Conservation (phyloP, 805 yeast species). For the Ogataea polymorpha region DNA sequence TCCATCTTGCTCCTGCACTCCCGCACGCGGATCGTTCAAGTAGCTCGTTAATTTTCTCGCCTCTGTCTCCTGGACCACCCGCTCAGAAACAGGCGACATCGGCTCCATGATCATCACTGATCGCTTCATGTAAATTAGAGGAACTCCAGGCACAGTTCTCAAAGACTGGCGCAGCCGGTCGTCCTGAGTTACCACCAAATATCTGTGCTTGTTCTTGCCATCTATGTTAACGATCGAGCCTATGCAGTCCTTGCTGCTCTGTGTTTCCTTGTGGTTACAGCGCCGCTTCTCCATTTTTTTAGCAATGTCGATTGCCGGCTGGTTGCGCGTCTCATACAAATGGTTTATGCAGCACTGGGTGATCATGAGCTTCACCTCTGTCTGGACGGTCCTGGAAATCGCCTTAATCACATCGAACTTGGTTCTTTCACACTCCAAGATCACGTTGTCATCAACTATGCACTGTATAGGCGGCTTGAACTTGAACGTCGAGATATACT, state of each 20-base stretch:
- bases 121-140: conserved; percentile 80
- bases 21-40: conserved; percentile 55
- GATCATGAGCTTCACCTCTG: conserved; percentile 83
- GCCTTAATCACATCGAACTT: conserved; percentile 82
- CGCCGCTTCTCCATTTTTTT: conserved; percentile 87
- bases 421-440: conserved; percentile 60
- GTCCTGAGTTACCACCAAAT: conserved; percentile 83
- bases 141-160: conserved; percentile 84
- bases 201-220: conserved; percentile 85
- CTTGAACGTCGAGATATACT: conserved; percentile 79
- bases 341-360: conserved; percentile 95
- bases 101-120: conserved; percentile 98
- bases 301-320: conserved; percentile 75
- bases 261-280: conserved; percentile 66
- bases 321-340: conserved; percentile 67
- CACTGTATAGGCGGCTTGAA: conserved; percentile 94
- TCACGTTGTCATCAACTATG: conserved; percentile 76
- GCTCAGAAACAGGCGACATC: conserved; percentile 65
- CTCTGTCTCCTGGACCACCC: conserved; percentile 52
- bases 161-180: conserved; percentile 63
- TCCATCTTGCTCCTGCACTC: conserved; percentile 21
- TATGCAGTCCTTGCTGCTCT: conserved; percentile 72
- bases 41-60: conserved; percentile 70
- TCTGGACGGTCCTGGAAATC: conserved; percentile 75
- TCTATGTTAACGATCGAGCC: conserved; percentile 63